These are phyloP conservation scores for Wickerhamomyces subpelliculosus DNA, from an alignment of 805 yeast genomes.

Conservation along the genomic window DNA sequence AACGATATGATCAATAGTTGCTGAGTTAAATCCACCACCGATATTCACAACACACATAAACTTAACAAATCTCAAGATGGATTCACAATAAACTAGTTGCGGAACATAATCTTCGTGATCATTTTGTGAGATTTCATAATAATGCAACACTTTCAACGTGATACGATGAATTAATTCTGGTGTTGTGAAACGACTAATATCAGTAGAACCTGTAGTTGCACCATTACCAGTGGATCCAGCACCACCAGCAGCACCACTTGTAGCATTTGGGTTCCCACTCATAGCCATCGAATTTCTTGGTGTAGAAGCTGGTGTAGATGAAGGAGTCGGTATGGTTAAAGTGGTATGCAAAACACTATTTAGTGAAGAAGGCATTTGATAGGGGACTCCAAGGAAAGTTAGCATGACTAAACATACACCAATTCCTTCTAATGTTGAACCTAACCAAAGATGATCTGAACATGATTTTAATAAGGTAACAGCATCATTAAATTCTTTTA, in stretches of 20 bases:
- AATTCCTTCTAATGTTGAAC: slow-evolving; percentile 77
- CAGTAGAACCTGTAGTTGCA: neutral
- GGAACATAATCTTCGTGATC: slow-evolving; percentile 76
- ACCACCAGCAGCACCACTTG: neutral
- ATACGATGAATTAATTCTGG: slow-evolving; percentile 33
- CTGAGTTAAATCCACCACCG: slow-evolving; percentile 40
- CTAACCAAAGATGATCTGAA: slow-evolving; percentile 83
- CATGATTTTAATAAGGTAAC: slow-evolving; percentile 47
- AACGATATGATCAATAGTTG: slow-evolving; percentile 38
- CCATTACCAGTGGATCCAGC: neutral
- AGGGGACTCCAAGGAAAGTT: slow-evolving; percentile 46
- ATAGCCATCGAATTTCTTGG: slow-evolving; percentile 3
- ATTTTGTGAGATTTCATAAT: slow-evolving; percentile 43
- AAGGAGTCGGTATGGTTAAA: neutral
- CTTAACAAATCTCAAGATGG: slow-evolving; percentile 55
- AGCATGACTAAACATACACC: slow-evolving; percentile 59
- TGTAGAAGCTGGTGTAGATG: neutral
- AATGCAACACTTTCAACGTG: slow-evolving; percentile 32
- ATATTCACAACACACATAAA: slow-evolving; percentile 48
- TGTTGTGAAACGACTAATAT: slow-evolving; percentile 8
- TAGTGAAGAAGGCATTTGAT: slow-evolving; percentile 30
- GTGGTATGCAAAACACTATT: slow-evolving; percentile 28
- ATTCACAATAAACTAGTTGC: slow-evolving; percentile 69
- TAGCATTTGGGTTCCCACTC: slow-evolving; percentile 11
- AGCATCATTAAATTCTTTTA: slow-evolving; percentile 71